phyloP scores from a whole-genome alignment of 352 stramenopile species.

The Pythium dissotocum region DNA sequence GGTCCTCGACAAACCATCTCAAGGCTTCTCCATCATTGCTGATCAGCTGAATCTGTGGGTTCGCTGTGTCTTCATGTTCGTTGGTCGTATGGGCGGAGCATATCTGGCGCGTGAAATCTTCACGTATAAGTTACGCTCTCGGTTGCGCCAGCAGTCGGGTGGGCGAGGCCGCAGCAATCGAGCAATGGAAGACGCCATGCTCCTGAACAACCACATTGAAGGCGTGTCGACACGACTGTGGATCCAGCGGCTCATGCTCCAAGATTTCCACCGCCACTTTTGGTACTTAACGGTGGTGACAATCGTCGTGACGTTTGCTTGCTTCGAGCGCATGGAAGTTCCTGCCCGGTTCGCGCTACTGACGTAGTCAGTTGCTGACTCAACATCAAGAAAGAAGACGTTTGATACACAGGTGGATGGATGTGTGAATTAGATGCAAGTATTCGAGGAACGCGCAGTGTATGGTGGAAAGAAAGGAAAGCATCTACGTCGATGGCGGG shows the following conservation, averaged over 20 bases:
- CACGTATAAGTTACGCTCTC: constrained; percentile 72
- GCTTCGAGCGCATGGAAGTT: constrained; percentile 74
- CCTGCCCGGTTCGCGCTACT: constrained; percentile 75
- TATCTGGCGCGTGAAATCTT: constrained; percentile 87
- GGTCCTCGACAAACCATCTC: constrained; percentile 72
- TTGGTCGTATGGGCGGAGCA: constrained; percentile 62
- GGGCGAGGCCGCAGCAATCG: constrained; percentile 24
- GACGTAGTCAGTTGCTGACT: constrained; percentile 29
- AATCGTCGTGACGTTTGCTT: constrained; percentile 83
- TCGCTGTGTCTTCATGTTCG: constrained; percentile 86
- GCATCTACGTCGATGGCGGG: background rate
- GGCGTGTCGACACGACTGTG: constrained; percentile 70
- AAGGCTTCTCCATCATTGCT: constrained; percentile 58
- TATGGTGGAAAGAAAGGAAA: background rate
- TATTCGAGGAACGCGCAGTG: background rate
- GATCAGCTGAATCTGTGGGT: constrained; percentile 81
- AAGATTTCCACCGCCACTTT: constrained; percentile 85
- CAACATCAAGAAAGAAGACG: background rate
- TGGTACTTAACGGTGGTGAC: constrained; percentile 87
- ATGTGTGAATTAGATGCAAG: too few species aligned
- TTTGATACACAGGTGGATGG: background rate
- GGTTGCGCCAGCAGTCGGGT: constrained; percentile 35
- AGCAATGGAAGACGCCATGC: constrained; percentile 13
- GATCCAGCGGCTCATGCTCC: constrained; percentile 86
- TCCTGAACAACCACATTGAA: constrained; percentile 41